Conservation (phyloP, 495 filamentous ascomycete genomes). For the Extremus antarcticus region DNA sequence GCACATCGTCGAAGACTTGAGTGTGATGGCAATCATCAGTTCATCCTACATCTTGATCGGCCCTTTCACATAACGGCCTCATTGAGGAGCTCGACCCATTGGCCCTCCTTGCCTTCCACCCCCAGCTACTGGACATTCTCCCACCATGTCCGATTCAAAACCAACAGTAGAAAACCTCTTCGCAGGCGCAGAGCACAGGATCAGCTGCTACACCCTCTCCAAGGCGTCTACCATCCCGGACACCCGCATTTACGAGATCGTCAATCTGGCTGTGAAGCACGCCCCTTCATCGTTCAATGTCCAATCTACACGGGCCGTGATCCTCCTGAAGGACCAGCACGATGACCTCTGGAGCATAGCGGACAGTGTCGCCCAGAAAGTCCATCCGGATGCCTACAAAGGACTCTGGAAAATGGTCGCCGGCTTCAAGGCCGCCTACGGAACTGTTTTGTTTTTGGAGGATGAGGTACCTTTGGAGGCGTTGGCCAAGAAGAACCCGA, state of each 20-base stretch:
- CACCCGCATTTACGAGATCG: slow-evolving; percentile 45
- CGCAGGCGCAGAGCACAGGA: slow-evolving; percentile 42
- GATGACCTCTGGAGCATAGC: slow-evolving; percentile 54
- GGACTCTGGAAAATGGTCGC: slow-evolving; percentile 38
- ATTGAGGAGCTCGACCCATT: too few species aligned
- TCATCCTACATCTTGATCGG: too few species aligned
- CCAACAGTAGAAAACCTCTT: slow-evolving; percentile 33
- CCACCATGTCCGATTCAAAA: too few species aligned
- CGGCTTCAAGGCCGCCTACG: slow-evolving; percentile 46
- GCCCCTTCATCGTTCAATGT: slow-evolving; percentile 55
- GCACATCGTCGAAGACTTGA: too few species aligned
- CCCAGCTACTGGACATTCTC: too few species aligned
- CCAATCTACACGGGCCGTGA: slow-evolving; percentile 49
- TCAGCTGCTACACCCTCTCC: slow-evolving; percentile 48
- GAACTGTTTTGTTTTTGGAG: slow-evolving; percentile 38
- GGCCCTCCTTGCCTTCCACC: too few species aligned
- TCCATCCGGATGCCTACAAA: slow-evolving; percentile 42
- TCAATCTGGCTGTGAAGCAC: slow-evolving; percentile 43
- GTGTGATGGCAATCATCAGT: too few species aligned
- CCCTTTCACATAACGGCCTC: too few species aligned
- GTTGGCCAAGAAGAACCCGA: slow-evolving; percentile 31
- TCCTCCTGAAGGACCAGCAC: slow-evolving; percentile 52
- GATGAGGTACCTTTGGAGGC: slow-evolving; percentile 30
- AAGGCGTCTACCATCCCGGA: slow-evolving; percentile 43
- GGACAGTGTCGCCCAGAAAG: slow-evolving; percentile 40